Conservation (phyloP, 164 flowering plant species). For the Echeveria elegans region DNA sequence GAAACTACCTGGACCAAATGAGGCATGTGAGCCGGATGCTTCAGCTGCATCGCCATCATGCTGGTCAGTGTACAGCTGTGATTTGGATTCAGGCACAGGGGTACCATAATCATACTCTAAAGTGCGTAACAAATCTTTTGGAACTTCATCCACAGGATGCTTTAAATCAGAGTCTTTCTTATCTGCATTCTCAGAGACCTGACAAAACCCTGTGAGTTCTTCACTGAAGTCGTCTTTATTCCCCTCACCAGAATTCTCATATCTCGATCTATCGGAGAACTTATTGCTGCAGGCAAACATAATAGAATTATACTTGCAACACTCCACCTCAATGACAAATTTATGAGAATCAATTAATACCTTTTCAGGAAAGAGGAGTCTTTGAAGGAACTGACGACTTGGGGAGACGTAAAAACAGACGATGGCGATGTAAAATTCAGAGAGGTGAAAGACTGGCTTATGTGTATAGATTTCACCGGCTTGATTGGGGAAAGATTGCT, state of each 20-base stretch:
- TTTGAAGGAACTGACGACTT: conserved; percentile 15
- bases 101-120: conserved; percentile 32
- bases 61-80: conserved; percentile 15
- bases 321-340: background rate
- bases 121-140: background rate
- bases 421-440: conserved; percentile 22
- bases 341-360: conserved; percentile 11
- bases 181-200: conserved; percentile 9
- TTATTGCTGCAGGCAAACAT: conserved; percentile 13
- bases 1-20: background rate
- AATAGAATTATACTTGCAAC: background rate
- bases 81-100: conserved; percentile 20
- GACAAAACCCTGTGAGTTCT: conserved; percentile 6
- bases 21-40: conserved; percentile 19
- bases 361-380: conserved; percentile 24
- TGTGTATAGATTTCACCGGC: conserved; percentile 15
- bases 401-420: conserved; percentile 25
- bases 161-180: conserved; percentile 27
- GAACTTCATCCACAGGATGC: conserved; percentile 17
- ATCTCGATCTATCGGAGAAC: conserved; percentile 12
- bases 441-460: conserved; percentile 17
- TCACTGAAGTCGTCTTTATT: conserved; percentile 6
- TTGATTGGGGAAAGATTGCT: conserved; percentile 31
- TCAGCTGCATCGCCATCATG: conserved; percentile 17
- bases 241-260: conserved; percentile 9